These are phyloP conservation scores for Cryptococcus sp. DNA, from an alignment of 1,284 basidiomycete species.

Conservation along the genomic window DNA sequence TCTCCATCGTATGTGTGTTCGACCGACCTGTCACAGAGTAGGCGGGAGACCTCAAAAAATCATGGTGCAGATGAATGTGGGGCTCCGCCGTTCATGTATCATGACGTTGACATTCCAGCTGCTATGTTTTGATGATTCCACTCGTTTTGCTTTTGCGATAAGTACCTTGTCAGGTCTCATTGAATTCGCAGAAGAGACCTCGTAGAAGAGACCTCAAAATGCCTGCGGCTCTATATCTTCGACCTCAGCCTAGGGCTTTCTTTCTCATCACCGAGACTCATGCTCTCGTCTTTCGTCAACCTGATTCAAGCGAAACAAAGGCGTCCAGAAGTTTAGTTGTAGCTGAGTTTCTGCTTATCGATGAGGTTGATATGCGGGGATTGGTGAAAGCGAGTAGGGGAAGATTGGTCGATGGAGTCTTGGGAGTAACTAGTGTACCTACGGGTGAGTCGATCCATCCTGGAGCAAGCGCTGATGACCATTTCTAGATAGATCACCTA, in stretches of 20 bases:
- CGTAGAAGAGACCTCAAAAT: no score
- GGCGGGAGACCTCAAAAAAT: no score
- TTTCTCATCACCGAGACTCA: conserved; percentile 41
- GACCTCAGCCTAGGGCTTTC: conserved; percentile 41
- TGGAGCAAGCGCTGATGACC: neutral
- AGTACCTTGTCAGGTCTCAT: no score
- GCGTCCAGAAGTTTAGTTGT: conserved; percentile 49
- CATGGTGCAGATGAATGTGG: no score
- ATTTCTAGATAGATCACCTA: conserved; percentile 32
- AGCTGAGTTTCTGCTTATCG: conserved; percentile 73
- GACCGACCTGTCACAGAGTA: no score
- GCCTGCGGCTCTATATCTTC: conserved; percentile 43
- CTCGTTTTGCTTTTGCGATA: no score
- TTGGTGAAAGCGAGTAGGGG: conserved; percentile 59
- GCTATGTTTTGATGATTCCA: no score
- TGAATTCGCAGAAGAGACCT: no score
- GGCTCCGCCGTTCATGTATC: no score
- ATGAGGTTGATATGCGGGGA: conserved; percentile 63
- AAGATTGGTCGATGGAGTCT: conserved; percentile 69
- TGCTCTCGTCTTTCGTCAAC: conserved; percentile 45
- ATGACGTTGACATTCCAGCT: no score
- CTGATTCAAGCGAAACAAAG: conserved; percentile 31
- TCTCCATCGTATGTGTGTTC: no score
- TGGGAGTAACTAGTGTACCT: conserved; percentile 57
- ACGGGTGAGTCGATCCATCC: conserved; percentile 36